Conservation (phyloP, 2,329 filamentous ascomycete species). For the Truncatella angustata region DNA sequence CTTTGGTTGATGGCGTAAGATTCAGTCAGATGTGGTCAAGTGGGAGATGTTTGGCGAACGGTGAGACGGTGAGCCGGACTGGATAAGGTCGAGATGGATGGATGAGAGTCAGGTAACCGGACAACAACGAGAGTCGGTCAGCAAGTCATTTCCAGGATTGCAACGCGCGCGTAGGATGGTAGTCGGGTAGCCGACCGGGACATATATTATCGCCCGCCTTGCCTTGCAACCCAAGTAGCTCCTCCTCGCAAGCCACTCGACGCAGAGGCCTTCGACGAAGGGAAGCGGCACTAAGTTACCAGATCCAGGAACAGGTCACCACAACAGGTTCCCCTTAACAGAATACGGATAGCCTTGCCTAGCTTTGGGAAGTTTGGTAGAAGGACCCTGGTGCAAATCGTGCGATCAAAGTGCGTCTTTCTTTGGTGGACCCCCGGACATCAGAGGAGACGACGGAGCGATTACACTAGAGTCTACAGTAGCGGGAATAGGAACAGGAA, state of each 20-base stretch:
- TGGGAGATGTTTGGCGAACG: conserved; percentile 1
- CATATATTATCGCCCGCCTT: conserved; percentile 1
- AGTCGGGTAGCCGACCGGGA: conserved; percentile 7
- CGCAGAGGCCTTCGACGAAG: conserved; percentile 4
- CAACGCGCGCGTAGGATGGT: conserved; percentile 5
- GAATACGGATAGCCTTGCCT: conserved; percentile 3
- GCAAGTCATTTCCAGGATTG: conserved; percentile 9
- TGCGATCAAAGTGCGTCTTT: background rate
- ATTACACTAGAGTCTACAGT: no score
- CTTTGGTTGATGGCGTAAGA: background rate
- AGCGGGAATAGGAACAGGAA: no score
- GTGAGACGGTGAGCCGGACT: conserved; percentile 7
- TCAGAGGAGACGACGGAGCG: no score
- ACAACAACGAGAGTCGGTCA: conserved; percentile 4
- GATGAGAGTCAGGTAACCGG: background rate
- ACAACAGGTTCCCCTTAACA: no score
- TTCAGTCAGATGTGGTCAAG: conserved; percentile 1
- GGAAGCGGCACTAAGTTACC: conserved; percentile 1
- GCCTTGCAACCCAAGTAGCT: no score
- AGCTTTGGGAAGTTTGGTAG: background rate
- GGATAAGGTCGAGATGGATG: conserved; percentile 5
- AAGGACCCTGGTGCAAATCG: conserved; percentile 9
- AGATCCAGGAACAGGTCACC: background rate
- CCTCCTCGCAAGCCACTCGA: background rate
- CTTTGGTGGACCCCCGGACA: no score